Percentiles rank a stretch among this genome's conserved stretches.
Conservation (phyloP, 495 filamentous ascomycete genomes). For the Pyronema domesticum region DNA sequence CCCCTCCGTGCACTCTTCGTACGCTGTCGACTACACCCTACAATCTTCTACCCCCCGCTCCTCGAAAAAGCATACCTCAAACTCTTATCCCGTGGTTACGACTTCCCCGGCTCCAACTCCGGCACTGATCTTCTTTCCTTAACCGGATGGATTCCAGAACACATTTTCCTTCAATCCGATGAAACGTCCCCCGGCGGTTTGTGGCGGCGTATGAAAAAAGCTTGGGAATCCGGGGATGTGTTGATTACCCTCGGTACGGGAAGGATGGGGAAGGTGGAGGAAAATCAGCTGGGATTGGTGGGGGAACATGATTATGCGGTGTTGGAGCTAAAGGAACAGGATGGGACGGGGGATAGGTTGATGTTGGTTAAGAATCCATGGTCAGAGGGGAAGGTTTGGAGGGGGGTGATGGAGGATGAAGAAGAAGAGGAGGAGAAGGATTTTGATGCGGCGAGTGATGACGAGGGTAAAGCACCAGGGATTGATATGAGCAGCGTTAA, state of each 20-base stretch:
- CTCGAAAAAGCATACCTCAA: constrained; percentile 98
- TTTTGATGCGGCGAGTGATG: constrained; percentile 5
- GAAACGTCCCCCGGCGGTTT: constrained; percentile 55
- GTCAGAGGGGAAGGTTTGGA: constrained; percentile 63
- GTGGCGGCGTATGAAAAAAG: constrained; percentile 60
- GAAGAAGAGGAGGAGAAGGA: constrained; percentile 10
- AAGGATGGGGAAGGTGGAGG: constrained; percentile 50
- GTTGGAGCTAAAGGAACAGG: constrained; percentile 52
- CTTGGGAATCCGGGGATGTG: constrained; percentile 63
- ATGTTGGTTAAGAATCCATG: constrained; percentile 92
- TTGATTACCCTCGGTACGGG: constrained; percentile 84
- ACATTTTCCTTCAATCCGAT: constrained; percentile 70
- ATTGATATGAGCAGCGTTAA: background rate
- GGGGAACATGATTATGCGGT: constrained; percentile 91
- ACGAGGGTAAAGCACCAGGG: constrained; percentile 1
- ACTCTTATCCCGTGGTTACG: constrained; percentile 71
- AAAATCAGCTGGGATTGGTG: constrained; percentile 61
- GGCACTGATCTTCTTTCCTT: constrained; percentile 81
- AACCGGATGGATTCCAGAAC: constrained; percentile 93
- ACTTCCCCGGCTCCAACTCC: constrained; percentile 97
- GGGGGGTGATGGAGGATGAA: constrained; percentile 24
- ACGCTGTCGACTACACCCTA: constrained; percentile 64
- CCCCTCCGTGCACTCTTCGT: constrained; percentile 60
- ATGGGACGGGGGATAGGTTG: constrained; percentile 34
- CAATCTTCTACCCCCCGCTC: constrained; percentile 74